Evolutionary conservation across 768 basidiomycete species (phyloP), one percentile per base, ranked within the genome.

Genomic region (Rhodotorula graminis): DNA sequence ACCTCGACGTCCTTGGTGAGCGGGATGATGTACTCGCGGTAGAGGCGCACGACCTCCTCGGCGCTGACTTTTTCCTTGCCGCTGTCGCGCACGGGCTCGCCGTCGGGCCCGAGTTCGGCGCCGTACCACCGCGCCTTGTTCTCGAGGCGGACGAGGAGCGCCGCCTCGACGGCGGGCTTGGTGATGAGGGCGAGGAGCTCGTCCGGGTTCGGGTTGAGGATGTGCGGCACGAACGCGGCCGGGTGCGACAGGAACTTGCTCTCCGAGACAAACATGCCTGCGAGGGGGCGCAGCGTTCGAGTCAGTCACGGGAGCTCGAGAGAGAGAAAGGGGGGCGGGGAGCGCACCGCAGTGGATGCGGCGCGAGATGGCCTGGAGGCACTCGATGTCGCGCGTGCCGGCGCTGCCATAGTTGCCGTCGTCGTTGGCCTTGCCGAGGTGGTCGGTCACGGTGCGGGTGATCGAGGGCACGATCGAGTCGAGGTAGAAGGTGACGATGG

Each of bases 1-100:
- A 95, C 95, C 91, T 99, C 96, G 69, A 99, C 92, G 79, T 96
- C 93, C 81, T 95, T 97, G 1, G 96, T 99, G 75, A 99, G 81
- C 16, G 96, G 96, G 70, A 99, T 99, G 75, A 99, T 93, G 78
- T 89, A 93, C 79, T 89, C 90, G 80, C 93, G 88, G 79, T 99
- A 99, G 73, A 99, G 81, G 79, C 92, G 89, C 33, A 96, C 90
- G 25, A 99, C 92, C 55, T 90, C 89, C 74, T 93, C 92, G 0
- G 93, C 89, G 71, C 96, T 93, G 72, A 99, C 91, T 72, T 63
- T 73, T 67, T 77, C 74, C 47, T 61, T 25, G 73, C 65, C 81
- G 79, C 64, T 82, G 77, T 80, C 83, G 73, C 19, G 21, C 37
- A 59, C 40, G n/a, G 76, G 84, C 77, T 85, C 86, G 47, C 88